phyloP scores from a whole-genome alignment of 2,329 filamentous ascomycete genomes.

The Juglanconis juglandina region DNA sequence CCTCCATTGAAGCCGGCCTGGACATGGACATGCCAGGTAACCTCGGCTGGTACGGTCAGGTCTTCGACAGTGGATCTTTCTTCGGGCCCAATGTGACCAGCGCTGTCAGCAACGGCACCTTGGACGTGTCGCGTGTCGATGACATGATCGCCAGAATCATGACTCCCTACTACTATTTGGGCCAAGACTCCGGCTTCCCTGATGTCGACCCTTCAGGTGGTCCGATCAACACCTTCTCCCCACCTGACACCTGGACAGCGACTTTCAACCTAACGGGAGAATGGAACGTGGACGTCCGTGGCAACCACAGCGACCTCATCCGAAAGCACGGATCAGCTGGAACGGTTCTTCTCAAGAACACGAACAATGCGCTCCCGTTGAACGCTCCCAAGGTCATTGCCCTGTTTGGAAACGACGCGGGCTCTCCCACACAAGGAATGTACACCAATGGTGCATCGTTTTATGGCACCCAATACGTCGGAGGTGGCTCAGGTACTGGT shows the following conservation, averaged over 20 bases:
- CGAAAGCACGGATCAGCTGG: slow-evolving; percentile 54
- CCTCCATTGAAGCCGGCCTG: slow-evolving; percentile 31
- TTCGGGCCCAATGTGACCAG: slow-evolving; percentile 44
- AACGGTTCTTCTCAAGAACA: slow-evolving; percentile 72
- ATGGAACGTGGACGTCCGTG: slow-evolving; percentile 46
- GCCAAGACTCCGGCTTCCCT: slow-evolving; percentile 46
- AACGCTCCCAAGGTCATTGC: slow-evolving; percentile 55
- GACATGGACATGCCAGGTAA: slow-evolving; percentile 45
- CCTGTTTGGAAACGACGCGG: slow-evolving; percentile 58
- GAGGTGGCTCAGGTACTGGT: slow-evolving; percentile 56
- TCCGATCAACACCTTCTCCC: slow-evolving; percentile 48
- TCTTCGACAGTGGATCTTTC: slow-evolving; percentile 32
- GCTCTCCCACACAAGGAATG: slow-evolving; percentile 63
- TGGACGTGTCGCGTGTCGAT: slow-evolving; percentile 38
- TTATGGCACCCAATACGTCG: slow-evolving; percentile 53
- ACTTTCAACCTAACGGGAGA: slow-evolving; percentile 39
- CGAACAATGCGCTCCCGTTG: slow-evolving; percentile 56
- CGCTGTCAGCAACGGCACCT: slow-evolving; percentile 46
- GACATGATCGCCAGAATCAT: slow-evolving; percentile 53
- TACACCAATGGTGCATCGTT: slow-evolving; percentile 63
- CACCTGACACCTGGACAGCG: slow-evolving; percentile 42
- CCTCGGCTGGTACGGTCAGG: slow-evolving; percentile 29
- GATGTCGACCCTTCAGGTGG: slow-evolving; percentile 41
- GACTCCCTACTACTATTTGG: slow-evolving; percentile 48
- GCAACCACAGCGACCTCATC: slow-evolving; percentile 52